Evolutionary conservation across 2,329 filamentous ascomycete genomes (phyloP), one percentile per base, ranked within the genome.

Genomic region (Chaetothyriales sp.): DNA sequence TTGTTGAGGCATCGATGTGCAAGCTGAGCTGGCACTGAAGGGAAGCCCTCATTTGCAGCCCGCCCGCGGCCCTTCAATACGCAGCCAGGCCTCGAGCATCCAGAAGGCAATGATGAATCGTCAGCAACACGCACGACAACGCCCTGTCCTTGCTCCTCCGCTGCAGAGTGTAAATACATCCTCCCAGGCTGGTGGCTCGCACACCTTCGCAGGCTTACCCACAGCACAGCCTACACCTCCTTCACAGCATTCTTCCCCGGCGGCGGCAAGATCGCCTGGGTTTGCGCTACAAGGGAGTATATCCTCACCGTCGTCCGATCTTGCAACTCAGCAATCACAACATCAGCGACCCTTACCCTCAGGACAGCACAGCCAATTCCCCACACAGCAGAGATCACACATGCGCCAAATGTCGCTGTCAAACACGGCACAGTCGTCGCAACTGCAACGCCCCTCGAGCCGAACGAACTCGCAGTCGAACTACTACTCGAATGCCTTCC

Each of bases 1-100:
- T 8, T 58, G n/a, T n/a, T n/a, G n/a, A 94, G 89, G 89, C 62
- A 95, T 97, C 69, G 90, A 98, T 75, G 92, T 98, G 47, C 89
- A 97, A 72, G 86, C 89, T 57, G 92, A 97, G 71, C 78, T 98
- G 62, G 86, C 86, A 58, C 84, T 89, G 66, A 97, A 95, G 74
- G 87, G 85, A 62, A 94, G 86, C 70, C 88, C 89, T 49, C 85
- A 83, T 63, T 75, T 92, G 57, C 84, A 64, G 40, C 65, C 67
- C 76, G 56, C 56, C 43, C 56, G 56, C 18, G 54, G 82, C 78
- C 61, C 86, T 78, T 52, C 61, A 76, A 80, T 67, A 77, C 80
- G 76, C 72, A 81, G 85, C 51, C 83, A 85, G 61, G 79, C 83
- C 28, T 83, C 85, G 50, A 83, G 86, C 28, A 82, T 90, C 59